These are phyloP conservation scores for Xylariaceae sp. DNA, from an alignment of 2,329 filamentous ascomycete species.

Conservation along the genomic window DNA sequence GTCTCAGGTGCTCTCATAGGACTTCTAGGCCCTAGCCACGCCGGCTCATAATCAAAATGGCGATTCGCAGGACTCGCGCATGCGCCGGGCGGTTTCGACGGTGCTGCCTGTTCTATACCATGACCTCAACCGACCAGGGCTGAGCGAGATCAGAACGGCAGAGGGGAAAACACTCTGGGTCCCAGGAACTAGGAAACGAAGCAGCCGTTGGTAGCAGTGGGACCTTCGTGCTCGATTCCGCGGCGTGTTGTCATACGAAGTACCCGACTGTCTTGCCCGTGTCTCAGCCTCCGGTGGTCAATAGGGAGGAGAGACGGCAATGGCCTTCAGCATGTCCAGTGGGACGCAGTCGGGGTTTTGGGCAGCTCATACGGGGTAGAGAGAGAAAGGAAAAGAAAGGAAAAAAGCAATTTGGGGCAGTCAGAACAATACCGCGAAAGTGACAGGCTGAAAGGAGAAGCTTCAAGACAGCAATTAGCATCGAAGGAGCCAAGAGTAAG, in stretches of 20 bases:
- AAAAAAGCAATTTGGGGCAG: background rate
- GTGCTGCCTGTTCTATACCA: constrained; percentile 8
- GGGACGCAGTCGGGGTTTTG: background rate
- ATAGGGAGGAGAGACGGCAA: background rate
- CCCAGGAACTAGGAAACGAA: background rate
- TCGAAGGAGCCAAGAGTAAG: no score
- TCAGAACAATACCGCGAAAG: no score
- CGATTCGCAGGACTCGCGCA: background rate
- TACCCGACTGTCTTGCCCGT: constrained; percentile 23
- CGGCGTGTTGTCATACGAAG: constrained; percentile 16
- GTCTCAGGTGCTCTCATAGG: constrained; percentile 4
- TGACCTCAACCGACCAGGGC: background rate
- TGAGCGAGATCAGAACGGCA: constrained; percentile 5
- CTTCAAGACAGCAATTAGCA: background rate
- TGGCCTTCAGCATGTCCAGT: background rate
- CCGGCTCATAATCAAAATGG: constrained; percentile 3
- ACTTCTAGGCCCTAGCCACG: background rate
- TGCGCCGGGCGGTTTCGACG: background rate
- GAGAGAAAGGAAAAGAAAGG: background rate
- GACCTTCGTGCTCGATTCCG: background rate
- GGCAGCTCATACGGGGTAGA: constrained; percentile 1
- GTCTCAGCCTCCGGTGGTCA: constrained; percentile 22
- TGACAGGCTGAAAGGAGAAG: background rate
- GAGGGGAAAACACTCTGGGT: no score
- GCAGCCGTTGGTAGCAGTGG: background rate